Base-by-base conservation (phyloP, 495 filamentous ascomycete genomes). In the Jackrogersella minutella region DNA sequence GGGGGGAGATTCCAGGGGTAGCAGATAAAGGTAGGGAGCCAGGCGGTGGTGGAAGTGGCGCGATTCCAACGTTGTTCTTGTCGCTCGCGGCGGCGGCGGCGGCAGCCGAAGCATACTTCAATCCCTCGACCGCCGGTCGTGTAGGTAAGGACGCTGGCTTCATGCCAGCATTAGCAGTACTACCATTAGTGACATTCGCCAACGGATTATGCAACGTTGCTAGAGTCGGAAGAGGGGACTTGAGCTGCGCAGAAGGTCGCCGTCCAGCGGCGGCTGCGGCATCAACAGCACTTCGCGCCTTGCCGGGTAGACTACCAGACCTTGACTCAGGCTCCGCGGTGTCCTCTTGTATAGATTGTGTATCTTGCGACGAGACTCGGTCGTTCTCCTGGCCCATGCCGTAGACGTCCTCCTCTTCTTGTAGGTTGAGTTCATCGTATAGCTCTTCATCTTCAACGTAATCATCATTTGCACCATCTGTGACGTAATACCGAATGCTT, bases 21-120 rank as follows among this genome's bases (percentile, higher is more conserved):
- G 70, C 40, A 40, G 77, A 72, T 54, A 73, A 49, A 19, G 73
- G 69, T 19, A 78, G 69, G 26, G 82, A 78, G 49, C 88, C 88
- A n/a, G 91, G 92, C 71, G 93, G 93, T 43, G 93, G 93, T 21
- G 93, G 93, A 58, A 97, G 81, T 14, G 93, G 93, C 24, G 92
- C 87, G 66, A 97, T 97, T n/a, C 93, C 93, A 8, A 97, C 90
- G 40, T 93, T 94, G 78, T 96, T 93, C 71, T 93, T 96, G 74
- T 97, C 93, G 75, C 89, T 95, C 46, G 95, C 92, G 8, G 96
- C 96, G 0, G 95, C 95, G 0, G 95, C 96, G 0, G 95, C 96
- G 0, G 95, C 95, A 0, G 95, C 95, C 16, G 95, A 97, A 28
- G 96, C 95, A 75, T 98, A 98, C 77, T 97, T 97, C 67, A 98